Base-by-base conservation (phyloP, 1,284 basidiomycete genomes). In the Puccinia hordei region DNA sequence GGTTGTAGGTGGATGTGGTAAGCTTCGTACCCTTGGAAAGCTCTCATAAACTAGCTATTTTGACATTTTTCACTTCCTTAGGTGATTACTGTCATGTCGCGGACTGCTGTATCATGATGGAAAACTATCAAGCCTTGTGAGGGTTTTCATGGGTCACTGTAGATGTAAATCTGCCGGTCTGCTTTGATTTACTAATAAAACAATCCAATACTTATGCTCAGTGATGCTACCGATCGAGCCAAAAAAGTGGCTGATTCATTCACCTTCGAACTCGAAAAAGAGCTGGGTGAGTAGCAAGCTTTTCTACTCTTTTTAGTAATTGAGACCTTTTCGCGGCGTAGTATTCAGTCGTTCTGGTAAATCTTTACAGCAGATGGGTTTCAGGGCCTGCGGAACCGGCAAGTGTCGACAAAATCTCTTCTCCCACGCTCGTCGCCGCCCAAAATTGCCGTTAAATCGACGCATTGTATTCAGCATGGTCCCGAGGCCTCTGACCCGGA, bases 81-180 rank as follows among this genome's bases (percentile, higher is more conserved):
- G 75, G 75, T 27, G 75, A 78, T 69, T 78, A 78, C 46, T 78
- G 63, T 65, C 63, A 78, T 69, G 75, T 78, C 13, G 75, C 75
- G 35, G 75, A 78, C 65, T 66, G 46, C 30, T 78, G 75, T 53
- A 69, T 78, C 30, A 78, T 68, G 66, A 78, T 78, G 75, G 51
- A 78, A 24, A 68, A 69, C 65, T 78, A 78, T 46, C 46, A 78
- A 57, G 63, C 75, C 19, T 53, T 57, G 75, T 78, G 33, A 68
- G 75, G 44, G 44, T 59, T 51, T 66, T 46, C 68, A n/a, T 71
- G 15, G 5, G 51, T 19, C 24, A 15, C 24, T 51, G 41, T 2
- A 22, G 22, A 22, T 44, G 30, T 51, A 19, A 51, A 30, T 24
- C 9, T 35, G 35, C 46, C 22, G 49, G 30, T 12, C 19, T 55